Evolutionary conservation across 2,329 filamentous ascomycete species (phyloP), one percentile per base, ranked within the genome.

Genomic region (Nemania sp.): DNA sequence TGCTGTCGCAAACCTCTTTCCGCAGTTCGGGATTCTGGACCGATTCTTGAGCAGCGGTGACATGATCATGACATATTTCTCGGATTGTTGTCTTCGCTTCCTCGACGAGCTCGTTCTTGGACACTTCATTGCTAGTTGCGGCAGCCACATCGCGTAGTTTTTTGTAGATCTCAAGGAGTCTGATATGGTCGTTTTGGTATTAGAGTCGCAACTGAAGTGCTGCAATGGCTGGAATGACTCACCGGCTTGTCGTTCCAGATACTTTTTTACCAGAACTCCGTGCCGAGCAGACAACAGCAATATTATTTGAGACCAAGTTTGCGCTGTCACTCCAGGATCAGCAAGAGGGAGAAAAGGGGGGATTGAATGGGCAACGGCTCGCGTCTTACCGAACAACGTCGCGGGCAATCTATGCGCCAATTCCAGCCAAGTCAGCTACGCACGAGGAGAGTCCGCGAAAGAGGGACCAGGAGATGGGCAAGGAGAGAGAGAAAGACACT

Each of bases 221-320:
- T 26, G 7, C 19, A 11, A 49, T 67, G 28, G 9, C 9, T 9
- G n/a, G n/a, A n/a, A 11, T 11, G 71, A 81, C 86, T 83, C 76
- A 92, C 89, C 91, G 84, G 74, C 95, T 97, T 31, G 94, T 99
- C 55, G 94, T 99, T 57, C 94, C 94, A 65, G 95, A 91, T 49
- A 86, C 84, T 77, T 99, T 99, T 70, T 93, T 96, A 59, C 91
- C 92, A 56, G 90, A 94, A 75, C 91, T 97, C 70, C 94, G 82
- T 36, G 94, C 94, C 57, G 94, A 99, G 75, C 94, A 99, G 53
- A 99, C 93, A 52, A 99, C 88, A 52, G 91, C 92, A 61, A 97
- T 86, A 71, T 86, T 86, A 68, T 91, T 86, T 52, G 83, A 77
- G 49, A 77, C 77, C 50, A 95, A 74, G 69, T 79, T 81, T 17